Evolutionary conservation across 345 rosid genomes (phyloP).

Genomic region (Punica granatum): DNA sequence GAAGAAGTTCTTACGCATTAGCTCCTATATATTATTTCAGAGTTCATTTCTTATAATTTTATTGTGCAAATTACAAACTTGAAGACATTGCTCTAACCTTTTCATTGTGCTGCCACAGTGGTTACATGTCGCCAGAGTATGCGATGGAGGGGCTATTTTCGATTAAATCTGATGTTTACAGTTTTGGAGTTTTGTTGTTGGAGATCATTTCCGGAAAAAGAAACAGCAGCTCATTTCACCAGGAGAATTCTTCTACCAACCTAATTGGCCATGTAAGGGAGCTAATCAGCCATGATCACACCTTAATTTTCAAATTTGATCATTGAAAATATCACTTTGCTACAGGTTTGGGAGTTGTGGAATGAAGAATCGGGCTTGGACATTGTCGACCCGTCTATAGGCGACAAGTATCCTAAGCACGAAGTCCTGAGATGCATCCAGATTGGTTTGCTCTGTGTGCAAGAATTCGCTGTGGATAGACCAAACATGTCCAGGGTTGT

Average conservation of each 20-base stretch:
- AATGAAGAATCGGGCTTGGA: conserved; percentile 20
- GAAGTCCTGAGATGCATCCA: not conserved
- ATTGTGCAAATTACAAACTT: no score
- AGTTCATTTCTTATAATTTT: no score
- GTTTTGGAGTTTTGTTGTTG: conserved; percentile 50
- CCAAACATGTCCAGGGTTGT: no score
- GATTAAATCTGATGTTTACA: conserved; percentile 55
- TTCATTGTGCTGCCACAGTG: conserved; percentile 13
- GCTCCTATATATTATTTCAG: no score
- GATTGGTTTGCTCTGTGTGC: not conserved
- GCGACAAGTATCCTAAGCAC: not conserved
- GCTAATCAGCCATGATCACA: not conserved
- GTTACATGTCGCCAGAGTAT: conserved; percentile 74
- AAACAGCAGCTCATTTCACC: not conserved
- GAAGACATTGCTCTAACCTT: no score
- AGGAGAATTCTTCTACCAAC: not conserved
- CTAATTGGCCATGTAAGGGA: not conserved
- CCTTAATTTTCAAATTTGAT: no score
- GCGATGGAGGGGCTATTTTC: conserved; percentile 62
- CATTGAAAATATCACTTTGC: no score
- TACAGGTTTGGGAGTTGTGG: conserved; percentile 57
- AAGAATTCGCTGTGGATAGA: no score
- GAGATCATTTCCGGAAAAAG: conserved; percentile 34
- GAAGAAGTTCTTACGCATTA: no score
- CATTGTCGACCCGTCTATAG: conserved; percentile 18